These are phyloP conservation scores for Arachis hypogaea DNA, from an alignment of 306 rosid genomes.

Conservation along the genomic window DNA sequence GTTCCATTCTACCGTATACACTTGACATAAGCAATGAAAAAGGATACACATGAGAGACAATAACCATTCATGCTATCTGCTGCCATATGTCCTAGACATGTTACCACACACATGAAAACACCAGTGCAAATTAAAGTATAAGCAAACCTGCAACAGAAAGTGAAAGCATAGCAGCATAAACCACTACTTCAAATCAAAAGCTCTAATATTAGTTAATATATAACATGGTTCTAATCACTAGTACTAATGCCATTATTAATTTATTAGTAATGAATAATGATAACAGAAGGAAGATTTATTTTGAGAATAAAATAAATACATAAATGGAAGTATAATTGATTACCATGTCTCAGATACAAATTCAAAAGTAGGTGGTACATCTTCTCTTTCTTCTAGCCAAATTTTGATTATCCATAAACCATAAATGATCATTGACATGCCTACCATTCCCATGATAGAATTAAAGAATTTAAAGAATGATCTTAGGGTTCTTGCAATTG, in stretches of 20 bases:
- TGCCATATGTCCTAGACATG: conserved; percentile 47
- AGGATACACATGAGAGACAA: conserved; percentile 58
- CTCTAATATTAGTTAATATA: background rate
- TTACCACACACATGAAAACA: conserved; percentile 33
- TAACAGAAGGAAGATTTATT: background rate
- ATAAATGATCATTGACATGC: conserved; percentile 50
- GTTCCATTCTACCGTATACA: background rate
- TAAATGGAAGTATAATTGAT: background rate
- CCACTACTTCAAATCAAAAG: background rate
- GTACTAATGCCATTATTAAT: too few species aligned
- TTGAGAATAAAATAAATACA: background rate
- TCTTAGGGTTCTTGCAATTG: conserved; percentile 40
- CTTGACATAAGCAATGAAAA: background rate
- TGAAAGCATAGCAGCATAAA: background rate
- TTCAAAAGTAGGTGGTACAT: conserved; percentile 22
- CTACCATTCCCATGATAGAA: conserved; percentile 46
- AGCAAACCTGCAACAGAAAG: conserved; percentile 2
- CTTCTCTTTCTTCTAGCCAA: conserved; percentile 46
- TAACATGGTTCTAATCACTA: too few species aligned
- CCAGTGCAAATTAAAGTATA: conserved; percentile 42
- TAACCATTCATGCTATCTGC: conserved; percentile 36
- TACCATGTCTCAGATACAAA: conserved; percentile 35
- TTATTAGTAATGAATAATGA: background rate
- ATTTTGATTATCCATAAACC: conserved; percentile 52
- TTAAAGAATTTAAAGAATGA: conserved; percentile 46